Percentiles rank a stretch among this genome's conserved stretches.
These are phyloP conservation scores for Lithospermum erythrorhizon DNA, from an alignment of 257 asterid genomes.

Conservation along the genomic window DNA sequence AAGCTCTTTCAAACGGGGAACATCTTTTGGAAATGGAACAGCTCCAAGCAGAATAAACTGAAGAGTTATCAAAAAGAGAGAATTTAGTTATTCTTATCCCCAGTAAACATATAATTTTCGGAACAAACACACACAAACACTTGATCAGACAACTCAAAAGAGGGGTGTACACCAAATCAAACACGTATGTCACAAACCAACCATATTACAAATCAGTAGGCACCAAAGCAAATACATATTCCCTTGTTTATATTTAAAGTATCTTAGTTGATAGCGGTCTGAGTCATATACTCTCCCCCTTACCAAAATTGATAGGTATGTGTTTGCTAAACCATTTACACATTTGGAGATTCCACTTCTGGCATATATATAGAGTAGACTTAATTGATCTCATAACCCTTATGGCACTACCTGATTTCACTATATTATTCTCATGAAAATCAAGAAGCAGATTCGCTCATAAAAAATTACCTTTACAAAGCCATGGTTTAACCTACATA, in stretches of 20 bases:
- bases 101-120: not conserved
- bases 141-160: not conserved
- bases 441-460: not conserved
- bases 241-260: not conserved
- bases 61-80: slow-evolving; percentile 2
- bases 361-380: not conserved
- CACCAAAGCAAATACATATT: not conserved
- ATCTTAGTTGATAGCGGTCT: not conserved
- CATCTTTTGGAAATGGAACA: slow-evolving; percentile 91
- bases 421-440: not conserved
- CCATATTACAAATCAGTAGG: not conserved
- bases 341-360: not conserved
- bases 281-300: not conserved
- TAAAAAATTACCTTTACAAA: not conserved
- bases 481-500: too few relatives aligned
- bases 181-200: not conserved
- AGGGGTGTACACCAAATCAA: not conserved
- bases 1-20: slow-evolving; percentile 71
- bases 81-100: not conserved
- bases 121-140: not conserved
- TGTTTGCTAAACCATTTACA: not conserved
- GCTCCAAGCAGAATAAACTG: slow-evolving; percentile 88
- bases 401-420: not conserved
- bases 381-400: not conserved
- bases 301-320: too few relatives aligned